Evolutionary conservation across 2,329 filamentous ascomycete species (phyloP).

Genomic region (Pleurostoma richardsiae): DNA sequence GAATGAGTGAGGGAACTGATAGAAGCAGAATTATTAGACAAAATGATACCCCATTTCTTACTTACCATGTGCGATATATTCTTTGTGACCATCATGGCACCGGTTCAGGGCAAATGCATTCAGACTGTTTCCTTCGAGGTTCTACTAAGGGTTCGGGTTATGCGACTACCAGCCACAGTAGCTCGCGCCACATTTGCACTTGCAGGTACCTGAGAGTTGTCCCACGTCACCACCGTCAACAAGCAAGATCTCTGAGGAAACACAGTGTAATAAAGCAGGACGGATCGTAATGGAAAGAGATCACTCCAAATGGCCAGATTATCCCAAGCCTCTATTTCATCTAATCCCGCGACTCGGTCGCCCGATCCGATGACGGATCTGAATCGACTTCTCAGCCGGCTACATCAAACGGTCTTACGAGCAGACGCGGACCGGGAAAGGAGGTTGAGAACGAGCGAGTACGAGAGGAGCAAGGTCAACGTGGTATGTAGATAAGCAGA

Average conservation of each 20-base stretch:
- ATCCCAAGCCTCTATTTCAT: neutral
- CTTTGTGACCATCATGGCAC: no score
- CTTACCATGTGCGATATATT: no score
- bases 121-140: no score
- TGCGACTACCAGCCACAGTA: neutral
- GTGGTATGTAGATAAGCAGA: constrained; percentile 33
- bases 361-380: constrained; percentile 48
- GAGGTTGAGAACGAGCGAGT: constrained; percentile 55
- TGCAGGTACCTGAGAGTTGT: neutral
- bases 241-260: neutral
- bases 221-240: neutral
- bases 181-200: neutral
- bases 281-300: neutral
- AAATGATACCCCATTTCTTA: neutral
- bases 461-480: constrained; percentile 57
- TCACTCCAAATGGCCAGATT: neutral
- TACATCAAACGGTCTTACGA: constrained; percentile 61
- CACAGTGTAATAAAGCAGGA: no score
- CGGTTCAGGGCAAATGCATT: no score
- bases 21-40: neutral
- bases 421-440: constrained; percentile 54
- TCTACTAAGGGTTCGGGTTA: neutral
- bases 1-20: constrained; percentile 24
- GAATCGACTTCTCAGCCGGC: constrained; percentile 57
- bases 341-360: neutral